Evolutionary conservation across 768 basidiomycete species (phyloP).

Genomic region (Kwoniella bestiolae): DNA sequence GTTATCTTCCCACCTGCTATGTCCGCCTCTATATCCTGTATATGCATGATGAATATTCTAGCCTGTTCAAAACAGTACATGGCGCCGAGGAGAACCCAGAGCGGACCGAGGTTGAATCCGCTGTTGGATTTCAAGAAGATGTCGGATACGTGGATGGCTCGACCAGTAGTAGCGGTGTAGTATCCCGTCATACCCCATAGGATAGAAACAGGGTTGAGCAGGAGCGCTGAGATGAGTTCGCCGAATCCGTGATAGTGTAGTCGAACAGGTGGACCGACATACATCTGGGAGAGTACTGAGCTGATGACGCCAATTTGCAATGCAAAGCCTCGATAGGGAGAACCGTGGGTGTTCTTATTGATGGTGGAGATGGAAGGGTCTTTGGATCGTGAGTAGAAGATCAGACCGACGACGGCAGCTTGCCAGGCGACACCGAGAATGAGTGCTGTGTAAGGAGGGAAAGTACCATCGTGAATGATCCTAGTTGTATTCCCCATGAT

Average conservation of each 20-base stretch:
- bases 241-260: slow-evolving; percentile 39
- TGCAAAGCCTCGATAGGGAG: slow-evolving; percentile 36
- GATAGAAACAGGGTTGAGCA: slow-evolving; percentile 31
- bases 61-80: slow-evolving; percentile 40
- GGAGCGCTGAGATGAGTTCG: slow-evolving; percentile 31
- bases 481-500: slow-evolving; percentile 40
- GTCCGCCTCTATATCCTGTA: slow-evolving; percentile 43
- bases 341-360: not conserved
- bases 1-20: slow-evolving; percentile 32
- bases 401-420: slow-evolving; percentile 24
- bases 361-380: slow-evolving; percentile 20
- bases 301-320: slow-evolving; percentile 32
- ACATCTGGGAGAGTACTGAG: slow-evolving; percentile 33
- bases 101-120: slow-evolving; percentile 26
- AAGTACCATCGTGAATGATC: slow-evolving; percentile 43
- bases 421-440: slow-evolving; percentile 13
- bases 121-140: not conserved
- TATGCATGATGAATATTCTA: slow-evolving; percentile 44
- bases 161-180: slow-evolving; percentile 33
- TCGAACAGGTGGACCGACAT: slow-evolving; percentile 38
- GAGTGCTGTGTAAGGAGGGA: slow-evolving; percentile 36
- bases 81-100: slow-evolving; percentile 29
- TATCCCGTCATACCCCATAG: slow-evolving; percentile 39
- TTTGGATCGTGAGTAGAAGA: slow-evolving; percentile 22
- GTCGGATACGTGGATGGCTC: slow-evolving; percentile 7